Percentiles rank a stretch among this genome's conserved stretches.
Evolutionary conservation across 805 yeast species (phyloP).

Genomic region (Wickerhamiella parazyma): DNA sequence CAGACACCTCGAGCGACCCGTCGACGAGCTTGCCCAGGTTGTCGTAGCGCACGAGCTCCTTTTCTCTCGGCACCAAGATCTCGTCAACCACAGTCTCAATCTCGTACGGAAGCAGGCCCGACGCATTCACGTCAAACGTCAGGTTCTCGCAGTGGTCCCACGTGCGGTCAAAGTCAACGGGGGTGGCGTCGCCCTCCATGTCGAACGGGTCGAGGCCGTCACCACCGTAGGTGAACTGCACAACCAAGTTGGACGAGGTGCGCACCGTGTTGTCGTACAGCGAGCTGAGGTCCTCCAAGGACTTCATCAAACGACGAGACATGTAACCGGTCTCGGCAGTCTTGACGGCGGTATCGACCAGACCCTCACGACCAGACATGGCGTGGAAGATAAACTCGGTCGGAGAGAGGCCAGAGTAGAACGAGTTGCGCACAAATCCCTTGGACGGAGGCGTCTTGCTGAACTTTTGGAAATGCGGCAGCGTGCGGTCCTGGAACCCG

Average conservation of each 20-base stretch:
- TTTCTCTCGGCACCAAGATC: conserved; percentile 48
- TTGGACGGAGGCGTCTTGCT: conserved; percentile 96
- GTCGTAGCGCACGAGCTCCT: conserved; percentile 49
- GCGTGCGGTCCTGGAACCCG: conserved; percentile 97
- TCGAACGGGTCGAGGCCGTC: conserved; percentile 97
- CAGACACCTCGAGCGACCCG: conserved; percentile 22
- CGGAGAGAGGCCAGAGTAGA: conserved; percentile 85
- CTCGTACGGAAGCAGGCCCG: conserved; percentile 57
- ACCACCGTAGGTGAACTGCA: conserved; percentile 96
- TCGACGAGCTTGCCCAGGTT: conserved; percentile 43
- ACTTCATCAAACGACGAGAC: conserved; percentile 96
- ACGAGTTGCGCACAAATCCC: conserved; percentile 94
- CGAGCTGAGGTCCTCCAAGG: conserved; percentile 87
- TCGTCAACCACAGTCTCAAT: conserved; percentile 41
- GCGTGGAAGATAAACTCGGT: conserved; percentile 98
- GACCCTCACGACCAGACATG: conserved; percentile 98
- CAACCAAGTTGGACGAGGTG: conserved; percentile 90
- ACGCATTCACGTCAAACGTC: conserved; percentile 43
- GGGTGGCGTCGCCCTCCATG: conserved; percentile 98
- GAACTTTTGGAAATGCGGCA: conserved; percentile 92
- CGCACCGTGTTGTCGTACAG: conserved; percentile 90
- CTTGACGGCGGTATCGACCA: conserved; percentile 98
- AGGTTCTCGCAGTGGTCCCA: conserved; percentile 86
- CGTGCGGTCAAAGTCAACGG: conserved; percentile 83
- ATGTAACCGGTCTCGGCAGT: conserved; percentile 98